Conservation (phyloP, 257 asterid species). For the Eustoma russellianum region DNA sequence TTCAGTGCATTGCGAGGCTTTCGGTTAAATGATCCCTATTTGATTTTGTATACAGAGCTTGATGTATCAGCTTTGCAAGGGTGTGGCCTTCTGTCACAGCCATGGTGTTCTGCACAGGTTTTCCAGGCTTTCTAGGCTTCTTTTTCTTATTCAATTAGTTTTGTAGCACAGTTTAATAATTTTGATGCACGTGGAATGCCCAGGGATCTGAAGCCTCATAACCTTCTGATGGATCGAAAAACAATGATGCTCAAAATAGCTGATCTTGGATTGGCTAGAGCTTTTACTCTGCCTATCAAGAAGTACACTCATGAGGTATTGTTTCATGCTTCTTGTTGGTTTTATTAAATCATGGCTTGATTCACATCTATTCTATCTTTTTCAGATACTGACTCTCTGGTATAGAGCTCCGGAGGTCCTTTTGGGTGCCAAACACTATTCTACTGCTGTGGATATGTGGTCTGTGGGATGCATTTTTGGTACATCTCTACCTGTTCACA, state of each 20-base stretch:
- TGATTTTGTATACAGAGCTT: conserved; percentile 32
- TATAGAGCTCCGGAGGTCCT: conserved; percentile 99
- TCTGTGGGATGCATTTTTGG: conserved; percentile 97
- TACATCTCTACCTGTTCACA: conserved; percentile 14
- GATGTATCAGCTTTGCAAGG: conserved; percentile 91
- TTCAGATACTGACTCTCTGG: conserved; percentile 95
- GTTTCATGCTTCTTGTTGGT: background rate
- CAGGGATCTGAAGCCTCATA: conserved; percentile 98
- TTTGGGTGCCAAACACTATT: conserved; percentile 89
- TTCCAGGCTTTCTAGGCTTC: background rate
- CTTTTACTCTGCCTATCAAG: conserved; percentile 86
- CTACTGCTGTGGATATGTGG: conserved; percentile 98
- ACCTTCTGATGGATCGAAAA: conserved; percentile 93
- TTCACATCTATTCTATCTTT: background rate
- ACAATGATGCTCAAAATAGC: conserved; percentile 89
- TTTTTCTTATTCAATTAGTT: background rate
- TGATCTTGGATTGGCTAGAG: conserved; percentile 93
- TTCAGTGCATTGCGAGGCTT: background rate
- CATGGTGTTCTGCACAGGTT: conserved; percentile 91
- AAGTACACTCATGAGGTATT: conserved; percentile 93
- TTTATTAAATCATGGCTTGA: too few relatives aligned
- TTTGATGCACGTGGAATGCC: too few relatives aligned
- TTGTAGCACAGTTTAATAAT: too few relatives aligned
- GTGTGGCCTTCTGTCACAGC: conserved; percentile 92
- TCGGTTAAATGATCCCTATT: too few relatives aligned